Percentiles rank a stretch among this genome's conserved stretches.
Conservation (phyloP, 306 rosid species). For the Carpinus viminea region DNA sequence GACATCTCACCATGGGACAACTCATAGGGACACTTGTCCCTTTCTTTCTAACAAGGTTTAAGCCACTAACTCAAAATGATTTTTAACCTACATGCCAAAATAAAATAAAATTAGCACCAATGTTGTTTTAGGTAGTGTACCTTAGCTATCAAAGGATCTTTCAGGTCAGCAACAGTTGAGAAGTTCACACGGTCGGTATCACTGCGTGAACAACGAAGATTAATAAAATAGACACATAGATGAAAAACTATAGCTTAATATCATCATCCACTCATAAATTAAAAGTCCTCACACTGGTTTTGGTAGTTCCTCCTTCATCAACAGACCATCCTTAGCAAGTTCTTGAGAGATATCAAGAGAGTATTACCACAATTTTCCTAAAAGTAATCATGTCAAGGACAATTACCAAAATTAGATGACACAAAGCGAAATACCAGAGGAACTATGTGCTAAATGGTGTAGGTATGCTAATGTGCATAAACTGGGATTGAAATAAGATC, state of each 20-base stretch:
- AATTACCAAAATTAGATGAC: not conserved
- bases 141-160: slow-evolving; percentile 76
- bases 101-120: not conserved
- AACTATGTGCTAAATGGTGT: not conserved
- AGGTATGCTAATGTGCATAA: not conserved
- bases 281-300: slow-evolving; percentile 65
- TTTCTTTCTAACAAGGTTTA: not conserved
- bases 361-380: slow-evolving; percentile 98
- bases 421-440: not conserved
- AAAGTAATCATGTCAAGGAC: slow-evolving; percentile 15
- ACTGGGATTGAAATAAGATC: not conserved
- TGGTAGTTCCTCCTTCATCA: slow-evolving; percentile 80
- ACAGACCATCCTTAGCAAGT: slow-evolving; percentile 88
- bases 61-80: not conserved
- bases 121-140: slow-evolving; percentile 31
- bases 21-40: too few relatives aligned
- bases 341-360: slow-evolving; percentile 83
- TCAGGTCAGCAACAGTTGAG: slow-evolving; percentile 66
- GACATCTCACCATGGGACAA: too few relatives aligned
- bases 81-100: not conserved
- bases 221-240: slow-evolving; percentile 20
- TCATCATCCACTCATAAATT: not conserved
- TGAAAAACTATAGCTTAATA: slow-evolving; percentile 11
- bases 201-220: slow-evolving; percentile 45
- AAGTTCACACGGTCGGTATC: slow-evolving; percentile 68